Percentiles rank a stretch among this genome's conserved stretches.
These are phyloP conservation scores for Fraxinus cuspidata DNA, from an alignment of 257 asterid genomes.

Conservation along the genomic window DNA sequence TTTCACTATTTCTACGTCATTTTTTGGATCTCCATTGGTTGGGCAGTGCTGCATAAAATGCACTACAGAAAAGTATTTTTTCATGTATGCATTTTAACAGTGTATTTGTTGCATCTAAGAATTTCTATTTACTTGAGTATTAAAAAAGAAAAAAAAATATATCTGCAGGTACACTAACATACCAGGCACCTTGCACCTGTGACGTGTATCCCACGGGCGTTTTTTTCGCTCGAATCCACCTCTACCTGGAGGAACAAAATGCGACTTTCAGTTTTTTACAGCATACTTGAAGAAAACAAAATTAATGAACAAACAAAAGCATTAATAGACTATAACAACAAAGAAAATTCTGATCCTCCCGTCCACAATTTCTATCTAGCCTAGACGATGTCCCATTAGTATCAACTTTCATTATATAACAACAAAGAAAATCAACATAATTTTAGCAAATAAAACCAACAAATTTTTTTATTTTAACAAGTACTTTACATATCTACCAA, in stretches of 20 bases:
- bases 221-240: conserved; percentile 84
- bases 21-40: conserved; percentile 93
- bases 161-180: conserved; percentile 31
- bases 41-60: conserved; percentile 98
- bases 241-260: conserved; percentile 54
- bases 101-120: too few species aligned
- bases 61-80: conserved; percentile 46
- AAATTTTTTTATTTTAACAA: not conserved
- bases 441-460: not conserved
- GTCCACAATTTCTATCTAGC: conserved; percentile 47
- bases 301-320: not conserved
- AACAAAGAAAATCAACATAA: conserved; percentile 1
- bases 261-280: conserved; percentile 21
- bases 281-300: not conserved
- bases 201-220: conserved; percentile 94
- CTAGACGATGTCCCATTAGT: conserved; percentile 25
- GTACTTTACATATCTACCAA: not conserved
- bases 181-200: conserved; percentile 98
- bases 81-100: not conserved
- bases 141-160: not conserved
- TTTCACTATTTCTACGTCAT: conserved; percentile 79
- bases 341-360: conserved; percentile 35
- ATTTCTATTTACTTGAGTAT: too few species aligned
- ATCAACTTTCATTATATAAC: not conserved
- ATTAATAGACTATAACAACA: not conserved